phyloP scores from a whole-genome alignment of 2,329 filamentous ascomycete species.

The Colletotrichum sp. region DNA sequence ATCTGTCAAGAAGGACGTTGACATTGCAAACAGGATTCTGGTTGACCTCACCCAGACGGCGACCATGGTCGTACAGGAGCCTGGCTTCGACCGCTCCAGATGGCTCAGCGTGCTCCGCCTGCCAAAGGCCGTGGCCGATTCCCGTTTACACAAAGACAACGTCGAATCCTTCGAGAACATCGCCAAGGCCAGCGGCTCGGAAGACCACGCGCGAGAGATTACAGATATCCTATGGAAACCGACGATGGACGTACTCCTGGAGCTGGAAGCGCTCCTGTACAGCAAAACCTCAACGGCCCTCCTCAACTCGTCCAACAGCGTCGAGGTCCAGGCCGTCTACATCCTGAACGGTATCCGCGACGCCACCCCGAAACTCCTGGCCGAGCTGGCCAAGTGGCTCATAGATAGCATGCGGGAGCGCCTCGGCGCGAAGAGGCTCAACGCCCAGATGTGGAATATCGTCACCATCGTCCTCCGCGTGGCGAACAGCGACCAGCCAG shows the following conservation, averaged over 20 bases:
- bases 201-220: background rate
- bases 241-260: constrained; percentile 30
- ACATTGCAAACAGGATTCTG: constrained; percentile 10
- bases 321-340: constrained; percentile 17
- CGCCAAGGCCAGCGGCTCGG: background rate
- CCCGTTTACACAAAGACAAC: background rate
- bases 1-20: background rate
- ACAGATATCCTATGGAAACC: constrained; percentile 32
- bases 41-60: constrained; percentile 12
- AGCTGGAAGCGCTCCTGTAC: constrained; percentile 21
- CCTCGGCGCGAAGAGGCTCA: constrained; percentile 17
- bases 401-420: constrained; percentile 21
- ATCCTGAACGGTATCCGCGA: constrained; percentile 7
- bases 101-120: background rate
- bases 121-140: background rate
- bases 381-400: constrained; percentile 24
- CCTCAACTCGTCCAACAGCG: constrained; percentile 6
- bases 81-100: background rate
- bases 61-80: constrained; percentile 3
- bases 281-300: background rate
- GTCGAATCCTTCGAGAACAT: background rate
- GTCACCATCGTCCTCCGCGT: constrained; percentile 26
- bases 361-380: background rate
- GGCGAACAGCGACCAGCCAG: constrained; percentile 31
- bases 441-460: constrained; percentile 13